These are phyloP conservation scores for Pythium oligandrum DNA, from an alignment of 352 stramenopile species.

Conservation along the genomic window DNA sequence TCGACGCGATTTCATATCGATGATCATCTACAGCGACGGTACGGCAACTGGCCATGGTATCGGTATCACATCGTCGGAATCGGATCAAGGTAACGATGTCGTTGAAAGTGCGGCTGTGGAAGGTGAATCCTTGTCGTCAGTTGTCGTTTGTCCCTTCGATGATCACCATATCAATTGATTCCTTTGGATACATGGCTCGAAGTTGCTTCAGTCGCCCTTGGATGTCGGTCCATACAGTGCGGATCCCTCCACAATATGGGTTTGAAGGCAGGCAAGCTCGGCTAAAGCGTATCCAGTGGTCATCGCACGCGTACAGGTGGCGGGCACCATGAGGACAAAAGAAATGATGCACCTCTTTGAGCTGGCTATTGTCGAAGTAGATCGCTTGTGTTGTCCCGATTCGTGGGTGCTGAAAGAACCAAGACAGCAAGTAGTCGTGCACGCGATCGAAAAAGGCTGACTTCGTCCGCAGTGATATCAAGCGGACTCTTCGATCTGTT, in stretches of 20 bases:
- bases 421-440: constrained; percentile 1
- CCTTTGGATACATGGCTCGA: background rate
- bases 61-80: background rate
- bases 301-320: no score
- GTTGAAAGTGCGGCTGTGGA: background rate
- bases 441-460: constrained; percentile 1
- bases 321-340: no score
- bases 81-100: background rate
- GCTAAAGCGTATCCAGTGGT: no score
- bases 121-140: background rate
- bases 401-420: background rate
- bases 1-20: constrained; percentile 2
- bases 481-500: no score
- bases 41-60: background rate
- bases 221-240: no score
- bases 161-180: background rate
- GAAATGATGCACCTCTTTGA: no score
- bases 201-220: no score
- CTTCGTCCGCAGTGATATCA: background rate
- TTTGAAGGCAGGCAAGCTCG: no score
- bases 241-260: no score
- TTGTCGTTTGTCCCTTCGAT: background rate
- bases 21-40: constrained; percentile 1
- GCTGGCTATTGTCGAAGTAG: constrained; percentile 4
- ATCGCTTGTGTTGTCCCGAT: constrained; percentile 2